These are phyloP conservation scores for Claviceps capensis DNA, from an alignment of 2,329 filamentous ascomycete genomes.

Conservation along the genomic window DNA sequence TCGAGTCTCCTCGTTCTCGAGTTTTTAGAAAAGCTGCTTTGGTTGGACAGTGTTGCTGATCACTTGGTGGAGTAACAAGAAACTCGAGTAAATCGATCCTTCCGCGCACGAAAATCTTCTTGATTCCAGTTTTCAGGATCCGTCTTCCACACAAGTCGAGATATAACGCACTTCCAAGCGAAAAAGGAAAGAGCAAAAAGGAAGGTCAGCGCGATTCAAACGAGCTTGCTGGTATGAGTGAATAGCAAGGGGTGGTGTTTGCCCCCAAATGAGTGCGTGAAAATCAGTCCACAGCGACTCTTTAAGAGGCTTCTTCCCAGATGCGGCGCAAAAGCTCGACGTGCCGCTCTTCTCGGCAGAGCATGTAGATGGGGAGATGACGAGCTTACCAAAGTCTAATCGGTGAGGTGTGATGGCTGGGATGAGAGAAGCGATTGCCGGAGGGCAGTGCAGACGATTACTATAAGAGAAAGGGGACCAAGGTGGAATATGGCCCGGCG, in stretches of 20 bases:
- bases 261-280: not conserved
- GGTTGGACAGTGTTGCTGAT: conserved; percentile 4
- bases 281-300: not conserved
- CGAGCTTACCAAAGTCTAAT: not conserved
- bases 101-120: too few species aligned
- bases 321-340: not conserved
- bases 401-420: not conserved
- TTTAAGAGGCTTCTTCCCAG: not conserved
- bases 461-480: not conserved
- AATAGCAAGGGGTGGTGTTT: not conserved
- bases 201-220: not conserved
- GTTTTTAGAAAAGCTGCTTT: not conserved
- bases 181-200: not conserved
- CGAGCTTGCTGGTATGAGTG: not conserved
- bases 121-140: too few species aligned
- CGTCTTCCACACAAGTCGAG: too few species aligned
- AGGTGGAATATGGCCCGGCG: not conserved
- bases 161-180: not conserved
- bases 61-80: not conserved
- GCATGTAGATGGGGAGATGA: not conserved
- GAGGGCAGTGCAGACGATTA: not conserved
- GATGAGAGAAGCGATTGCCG: not conserved
- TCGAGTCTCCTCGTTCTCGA: conserved; percentile 1
- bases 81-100: not conserved
- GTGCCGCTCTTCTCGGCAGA: not conserved